These are phyloP conservation scores for Evansstolkia leycettana DNA, from an alignment of 495 filamentous ascomycete genomes.

Conservation along the genomic window DNA sequence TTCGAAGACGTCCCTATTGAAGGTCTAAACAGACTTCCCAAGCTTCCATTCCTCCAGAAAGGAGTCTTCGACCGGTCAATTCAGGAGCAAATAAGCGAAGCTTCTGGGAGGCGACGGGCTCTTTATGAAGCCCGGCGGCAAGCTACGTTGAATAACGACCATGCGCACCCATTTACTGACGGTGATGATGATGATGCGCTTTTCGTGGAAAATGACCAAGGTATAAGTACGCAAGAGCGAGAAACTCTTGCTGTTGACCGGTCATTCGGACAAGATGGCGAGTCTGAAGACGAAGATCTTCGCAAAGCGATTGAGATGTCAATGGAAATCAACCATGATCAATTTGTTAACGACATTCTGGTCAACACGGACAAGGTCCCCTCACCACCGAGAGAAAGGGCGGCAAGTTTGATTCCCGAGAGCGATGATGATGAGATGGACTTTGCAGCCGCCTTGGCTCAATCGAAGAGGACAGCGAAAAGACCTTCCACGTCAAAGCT, in stretches of 20 bases:
- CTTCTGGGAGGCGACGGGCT: conserved; percentile 28
- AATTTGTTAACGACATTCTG: conserved; percentile 19
- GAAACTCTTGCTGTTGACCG: conserved; percentile 24
- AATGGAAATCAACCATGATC: conserved; percentile 27
- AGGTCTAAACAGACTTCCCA: conserved; percentile 81
- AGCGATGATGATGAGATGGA: conserved; percentile 34
- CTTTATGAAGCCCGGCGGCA: conserved; percentile 27
- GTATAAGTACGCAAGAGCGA: conserved; percentile 11
- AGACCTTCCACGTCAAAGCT: conserved; percentile 7
- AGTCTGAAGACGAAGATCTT: conserved; percentile 64
- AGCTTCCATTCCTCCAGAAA: conserved; percentile 30
- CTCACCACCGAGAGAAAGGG: conserved; percentile 6
- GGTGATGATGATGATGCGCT: conserved; percentile 44
- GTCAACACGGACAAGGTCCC: conserved; percentile 15
- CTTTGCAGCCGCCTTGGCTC: conserved; percentile 30
- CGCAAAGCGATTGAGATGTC: conserved; percentile 77
- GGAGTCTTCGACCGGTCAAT: conserved; percentile 29
- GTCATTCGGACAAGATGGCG: conserved; percentile 25
- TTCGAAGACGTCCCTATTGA: conserved; percentile 97
- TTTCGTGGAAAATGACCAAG: conserved; percentile 46
- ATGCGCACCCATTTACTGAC: conserved; percentile 4
- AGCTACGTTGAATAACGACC: conserved; percentile 5
- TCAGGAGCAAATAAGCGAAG: conserved; percentile 21
- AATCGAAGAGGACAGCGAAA: conserved; percentile 23
- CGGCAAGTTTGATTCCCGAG: conserved; percentile 11